These are phyloP conservation scores for Trichophyton mentagrophytes DNA, from an alignment of 2,329 filamentous ascomycete species.

Conservation along the genomic window DNA sequence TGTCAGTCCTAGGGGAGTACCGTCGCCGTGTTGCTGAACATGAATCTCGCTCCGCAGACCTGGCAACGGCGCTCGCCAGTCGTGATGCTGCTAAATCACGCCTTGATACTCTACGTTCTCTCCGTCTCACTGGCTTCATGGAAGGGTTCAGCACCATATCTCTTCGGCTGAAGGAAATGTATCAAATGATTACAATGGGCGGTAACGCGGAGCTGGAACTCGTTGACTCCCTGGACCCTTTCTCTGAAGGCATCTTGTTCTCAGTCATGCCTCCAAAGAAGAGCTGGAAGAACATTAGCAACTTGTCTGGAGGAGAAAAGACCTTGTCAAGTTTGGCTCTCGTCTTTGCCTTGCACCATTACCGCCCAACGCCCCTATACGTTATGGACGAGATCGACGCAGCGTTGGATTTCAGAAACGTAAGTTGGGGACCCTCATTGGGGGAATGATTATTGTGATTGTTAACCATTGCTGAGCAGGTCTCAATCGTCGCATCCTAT, in stretches of 20 bases:
- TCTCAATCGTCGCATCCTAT: slow-evolving; percentile 95
- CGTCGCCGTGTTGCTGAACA: slow-evolving; percentile 75
- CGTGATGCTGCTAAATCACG: slow-evolving; percentile 84
- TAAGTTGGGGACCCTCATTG: slow-evolving; percentile 41
- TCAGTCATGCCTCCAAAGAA: slow-evolving; percentile 99
- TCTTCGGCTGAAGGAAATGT: slow-evolving; percentile 95
- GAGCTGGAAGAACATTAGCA: slow-evolving; percentile 98
- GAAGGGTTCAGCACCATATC: slow-evolving; percentile 92
- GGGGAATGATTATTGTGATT: neutral
- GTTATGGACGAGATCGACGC: slow-evolving; percentile 99
- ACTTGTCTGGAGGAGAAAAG: slow-evolving; percentile 92
- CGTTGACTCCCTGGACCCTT: slow-evolving; percentile 89
- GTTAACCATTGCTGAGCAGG: slow-evolving; percentile 37
- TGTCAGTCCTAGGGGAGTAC: slow-evolving; percentile 80
- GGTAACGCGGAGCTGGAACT: slow-evolving; percentile 96
- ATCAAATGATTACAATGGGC: slow-evolving; percentile 99
- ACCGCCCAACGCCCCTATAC: slow-evolving; percentile 92
- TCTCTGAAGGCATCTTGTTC: slow-evolving; percentile 93
- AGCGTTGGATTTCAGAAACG: slow-evolving; percentile 92
- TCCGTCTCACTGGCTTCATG: slow-evolving; percentile 95
- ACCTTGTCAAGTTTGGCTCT: slow-evolving; percentile 83
- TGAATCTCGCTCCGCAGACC: slow-evolving; percentile 65
- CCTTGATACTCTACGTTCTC: slow-evolving; percentile 77
- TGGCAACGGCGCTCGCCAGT: slow-evolving; percentile 61
- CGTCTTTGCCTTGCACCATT: slow-evolving; percentile 97